Evolutionary conservation across 306 rosid genomes (phyloP).

Genomic region (Pyrus pyrifolia): DNA sequence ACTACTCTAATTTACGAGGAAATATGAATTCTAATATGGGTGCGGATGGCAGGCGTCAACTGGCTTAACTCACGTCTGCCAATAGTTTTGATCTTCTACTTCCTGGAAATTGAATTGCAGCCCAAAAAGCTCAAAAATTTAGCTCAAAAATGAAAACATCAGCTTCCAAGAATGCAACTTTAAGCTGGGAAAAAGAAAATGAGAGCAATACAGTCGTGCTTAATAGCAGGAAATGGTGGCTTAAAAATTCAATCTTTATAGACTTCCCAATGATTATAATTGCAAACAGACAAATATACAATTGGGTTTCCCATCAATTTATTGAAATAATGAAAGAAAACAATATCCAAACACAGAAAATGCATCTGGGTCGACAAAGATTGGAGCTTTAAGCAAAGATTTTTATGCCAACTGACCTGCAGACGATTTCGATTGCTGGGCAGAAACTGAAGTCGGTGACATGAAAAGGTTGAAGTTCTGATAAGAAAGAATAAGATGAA

Average conservation of each 20-base stretch:
- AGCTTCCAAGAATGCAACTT: not conserved
- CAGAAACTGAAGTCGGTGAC: not conserved
- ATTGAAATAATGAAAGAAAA: not conserved
- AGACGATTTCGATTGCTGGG: not conserved
- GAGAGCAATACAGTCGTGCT: not conserved
- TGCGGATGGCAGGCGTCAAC: not conserved
- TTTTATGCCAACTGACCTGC: conserved; percentile 25
- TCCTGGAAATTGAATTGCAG: not conserved
- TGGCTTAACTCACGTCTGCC: not conserved
- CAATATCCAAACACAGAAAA: conserved; percentile 7
- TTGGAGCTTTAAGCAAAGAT: not conserved
- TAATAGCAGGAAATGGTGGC: not conserved
- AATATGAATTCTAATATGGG: not conserved
- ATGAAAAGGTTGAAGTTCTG: not conserved
- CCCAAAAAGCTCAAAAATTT: not conserved
- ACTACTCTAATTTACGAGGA: not conserved
- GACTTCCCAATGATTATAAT: not conserved
- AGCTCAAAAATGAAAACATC: not conserved
- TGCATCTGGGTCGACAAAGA: not conserved
- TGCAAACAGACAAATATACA: conserved; percentile 9
- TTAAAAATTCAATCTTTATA: not conserved
- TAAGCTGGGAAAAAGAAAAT: not conserved
- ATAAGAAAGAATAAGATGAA: not conserved
- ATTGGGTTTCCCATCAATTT: not conserved
- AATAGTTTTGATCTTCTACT: not conserved